phyloP scores from a whole-genome alignment of 306 rosid genomes.

The Purshia tridentata region DNA sequence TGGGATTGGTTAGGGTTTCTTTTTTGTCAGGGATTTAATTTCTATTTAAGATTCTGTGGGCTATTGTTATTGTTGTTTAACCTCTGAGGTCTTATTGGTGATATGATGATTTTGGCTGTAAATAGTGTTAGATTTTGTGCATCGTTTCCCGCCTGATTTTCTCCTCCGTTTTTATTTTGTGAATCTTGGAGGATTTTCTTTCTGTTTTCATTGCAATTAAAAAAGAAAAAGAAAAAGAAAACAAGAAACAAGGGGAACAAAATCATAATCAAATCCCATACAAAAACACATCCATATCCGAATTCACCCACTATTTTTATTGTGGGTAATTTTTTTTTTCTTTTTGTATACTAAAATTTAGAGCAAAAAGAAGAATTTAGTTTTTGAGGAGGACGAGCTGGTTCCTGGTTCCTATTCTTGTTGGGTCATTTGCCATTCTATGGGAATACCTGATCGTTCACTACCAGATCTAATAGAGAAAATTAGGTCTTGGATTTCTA shows the following conservation, averaged over 20 bases:
- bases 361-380: conserved; percentile 19
- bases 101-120: conserved; percentile 41
- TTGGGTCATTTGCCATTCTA: conserved; percentile 46
- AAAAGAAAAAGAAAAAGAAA: conserved; percentile 16
- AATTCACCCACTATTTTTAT: conserved; percentile 64
- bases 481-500: conserved; percentile 65
- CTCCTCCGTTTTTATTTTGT: conserved; percentile 55
- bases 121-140: conserved; percentile 40
- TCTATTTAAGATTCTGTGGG: not conserved
- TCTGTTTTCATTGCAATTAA: conserved; percentile 25
- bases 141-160: conserved; percentile 35
- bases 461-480: conserved; percentile 64
- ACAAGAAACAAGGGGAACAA: conserved; percentile 24
- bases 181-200: conserved; percentile 60
- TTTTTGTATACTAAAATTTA: conserved; percentile 28
- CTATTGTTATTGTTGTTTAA: conserved; percentile 12
- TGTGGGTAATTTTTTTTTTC: conserved; percentile 52
- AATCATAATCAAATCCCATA: conserved; percentile 21
- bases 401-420: conserved; percentile 28
- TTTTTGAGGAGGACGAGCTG: conserved; percentile 30
- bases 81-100: conserved; percentile 19
- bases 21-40: not conserved
- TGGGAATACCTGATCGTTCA: conserved; percentile 95
- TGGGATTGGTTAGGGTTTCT: conserved; percentile 49
- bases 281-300: conserved; percentile 38